Percentiles rank a stretch among this genome's conserved stretches.
Evolutionary conservation across 345 rosid species (phyloP).

Genomic region (Psidium guajava): DNA sequence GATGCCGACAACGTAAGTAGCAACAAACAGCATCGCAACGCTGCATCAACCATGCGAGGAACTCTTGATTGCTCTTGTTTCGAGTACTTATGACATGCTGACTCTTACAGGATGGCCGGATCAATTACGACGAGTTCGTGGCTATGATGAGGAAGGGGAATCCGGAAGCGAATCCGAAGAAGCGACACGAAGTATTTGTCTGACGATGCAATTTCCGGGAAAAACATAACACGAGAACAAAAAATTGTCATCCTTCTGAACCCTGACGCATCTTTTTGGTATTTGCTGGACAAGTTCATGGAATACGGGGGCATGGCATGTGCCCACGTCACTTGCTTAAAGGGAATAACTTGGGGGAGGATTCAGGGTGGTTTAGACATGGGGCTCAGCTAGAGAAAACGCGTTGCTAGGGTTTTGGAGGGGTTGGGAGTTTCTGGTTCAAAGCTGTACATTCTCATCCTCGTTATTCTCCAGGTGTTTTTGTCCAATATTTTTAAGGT

Average conservation of each 20-base stretch:
- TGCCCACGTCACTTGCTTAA: background rate
- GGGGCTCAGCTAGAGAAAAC: background rate
- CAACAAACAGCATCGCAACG: background rate
- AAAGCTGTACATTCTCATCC: background rate
- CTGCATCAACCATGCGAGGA: background rate
- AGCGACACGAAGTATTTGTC: constrained; percentile 37
- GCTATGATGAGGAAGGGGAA: constrained; percentile 95
- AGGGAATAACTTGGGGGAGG: background rate
- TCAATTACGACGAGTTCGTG: constrained; percentile 82
- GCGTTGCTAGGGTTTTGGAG: background rate
- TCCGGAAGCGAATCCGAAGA: constrained; percentile 70
- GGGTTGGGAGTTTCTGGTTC: background rate
- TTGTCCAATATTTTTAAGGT: background rate
- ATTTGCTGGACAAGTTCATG: background rate
- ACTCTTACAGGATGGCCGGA: constrained; percentile 59
- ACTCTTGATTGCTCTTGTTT: background rate
- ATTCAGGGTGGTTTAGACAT: background rate
- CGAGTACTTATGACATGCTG: background rate
- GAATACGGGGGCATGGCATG: background rate
- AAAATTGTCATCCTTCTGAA: background rate
- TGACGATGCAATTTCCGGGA: background rate
- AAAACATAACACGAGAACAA: background rate
- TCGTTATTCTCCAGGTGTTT: background rate
- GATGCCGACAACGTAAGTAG: constrained; percentile 61
- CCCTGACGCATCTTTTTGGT: background rate